A percentile compares a stretch with the other conserved stretches of the same genome.
Conservation (phyloP, 345 rosid genomes). For the Sisymbrium irio region DNA sequence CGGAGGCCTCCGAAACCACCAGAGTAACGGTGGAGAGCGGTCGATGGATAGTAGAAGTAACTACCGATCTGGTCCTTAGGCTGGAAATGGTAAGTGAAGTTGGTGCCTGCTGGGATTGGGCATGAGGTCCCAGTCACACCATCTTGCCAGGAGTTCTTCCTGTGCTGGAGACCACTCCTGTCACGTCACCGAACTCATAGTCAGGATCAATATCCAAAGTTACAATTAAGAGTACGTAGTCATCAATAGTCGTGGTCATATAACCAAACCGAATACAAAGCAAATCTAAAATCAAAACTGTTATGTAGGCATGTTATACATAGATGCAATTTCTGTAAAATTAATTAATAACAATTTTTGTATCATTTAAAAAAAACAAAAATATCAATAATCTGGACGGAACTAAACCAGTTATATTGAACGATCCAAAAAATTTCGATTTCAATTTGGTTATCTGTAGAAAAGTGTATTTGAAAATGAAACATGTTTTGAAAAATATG, state of each 20-base stretch:
- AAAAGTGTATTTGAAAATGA: not conserved
- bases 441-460: no score
- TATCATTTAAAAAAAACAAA: not conserved
- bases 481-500: not conserved
- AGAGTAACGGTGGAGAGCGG: slow-evolving; percentile 48
- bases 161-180: slow-evolving; percentile 81
- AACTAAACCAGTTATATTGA: not conserved
- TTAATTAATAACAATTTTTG: not conserved
- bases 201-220: not conserved
- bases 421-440: not conserved
- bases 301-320: not conserved
- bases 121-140: slow-evolving; percentile 69
- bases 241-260: not conserved
- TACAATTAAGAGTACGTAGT: not conserved
- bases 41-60: slow-evolving; percentile 63
- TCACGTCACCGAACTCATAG: slow-evolving; percentile 10
- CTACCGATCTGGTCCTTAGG: slow-evolving; percentile 90
- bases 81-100: slow-evolving; percentile 78
- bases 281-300: not conserved
- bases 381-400: not conserved
- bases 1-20: slow-evolving; percentile 78
- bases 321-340: not conserved
- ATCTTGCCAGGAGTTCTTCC: slow-evolving; percentile 86
- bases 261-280: not conserved
- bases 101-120: slow-evolving; percentile 65